Percentiles rank a stretch among this genome's conserved stretches.
phyloP scores from a whole-genome alignment of 2,329 filamentous ascomycete species.

The Ophiostoma sp. region DNA sequence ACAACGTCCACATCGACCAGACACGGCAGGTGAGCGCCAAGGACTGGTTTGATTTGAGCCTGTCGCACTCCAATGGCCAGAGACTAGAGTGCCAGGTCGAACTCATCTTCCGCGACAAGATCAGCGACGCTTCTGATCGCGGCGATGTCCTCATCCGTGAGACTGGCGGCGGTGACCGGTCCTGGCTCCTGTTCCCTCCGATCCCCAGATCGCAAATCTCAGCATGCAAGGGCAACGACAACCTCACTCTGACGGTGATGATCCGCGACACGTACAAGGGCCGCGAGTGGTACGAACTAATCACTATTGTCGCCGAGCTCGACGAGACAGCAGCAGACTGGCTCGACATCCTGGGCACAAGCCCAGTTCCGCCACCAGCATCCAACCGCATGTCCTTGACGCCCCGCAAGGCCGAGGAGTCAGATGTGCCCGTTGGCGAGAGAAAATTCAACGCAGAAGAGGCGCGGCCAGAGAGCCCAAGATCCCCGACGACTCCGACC shows the following conservation, averaged over 20 bases:
- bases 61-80: slow-evolving; percentile 87
- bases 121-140: slow-evolving; percentile 61
- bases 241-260: slow-evolving; percentile 80
- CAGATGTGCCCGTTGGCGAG: slow-evolving; percentile 44
- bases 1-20: slow-evolving; percentile 71
- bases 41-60: slow-evolving; percentile 82
- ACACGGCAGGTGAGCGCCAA: slow-evolving; percentile 81
- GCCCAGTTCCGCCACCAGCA: slow-evolving; percentile 41
- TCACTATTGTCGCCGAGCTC: slow-evolving; percentile 74
- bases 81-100: slow-evolving; percentile 87
- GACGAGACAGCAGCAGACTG: slow-evolving; percentile 81
- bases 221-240: slow-evolving; percentile 70
- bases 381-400: slow-evolving; percentile 27
- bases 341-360: slow-evolving; percentile 72
- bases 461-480: background rate
- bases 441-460: slow-evolving; percentile 33
- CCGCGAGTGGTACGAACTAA: slow-evolving; percentile 78
- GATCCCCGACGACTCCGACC: slow-evolving; percentile 27
- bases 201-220: slow-evolving; percentile 73
- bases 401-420: slow-evolving; percentile 29
- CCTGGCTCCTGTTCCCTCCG: slow-evolving; percentile 89
- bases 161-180: slow-evolving; percentile 66
- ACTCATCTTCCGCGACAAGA: slow-evolving; percentile 79
- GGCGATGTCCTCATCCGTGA: slow-evolving; percentile 94
- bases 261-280: slow-evolving; percentile 62